These are phyloP conservation scores for Cystofilobasidium ferigula DNA, from an alignment of 768 basidiomycete genomes.

Conservation along the genomic window DNA sequence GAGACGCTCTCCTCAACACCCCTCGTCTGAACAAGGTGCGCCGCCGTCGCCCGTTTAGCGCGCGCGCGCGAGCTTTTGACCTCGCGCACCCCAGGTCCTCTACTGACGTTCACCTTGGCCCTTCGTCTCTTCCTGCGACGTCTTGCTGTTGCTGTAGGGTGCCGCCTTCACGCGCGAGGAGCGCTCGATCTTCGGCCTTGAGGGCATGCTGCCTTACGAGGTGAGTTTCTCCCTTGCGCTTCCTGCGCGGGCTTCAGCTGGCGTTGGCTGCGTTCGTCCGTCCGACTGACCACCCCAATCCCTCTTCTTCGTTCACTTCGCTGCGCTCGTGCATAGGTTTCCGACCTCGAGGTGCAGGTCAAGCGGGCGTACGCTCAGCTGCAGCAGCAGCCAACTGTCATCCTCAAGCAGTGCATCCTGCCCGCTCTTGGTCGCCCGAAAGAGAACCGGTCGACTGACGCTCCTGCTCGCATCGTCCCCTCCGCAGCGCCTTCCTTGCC, in stretches of 20 bases:
- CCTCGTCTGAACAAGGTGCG: conserved; percentile 57
- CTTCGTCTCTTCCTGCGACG: too few relatives aligned
- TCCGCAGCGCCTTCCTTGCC: conserved; percentile 27
- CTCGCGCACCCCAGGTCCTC: too few relatives aligned
- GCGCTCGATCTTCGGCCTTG: conserved; percentile 53
- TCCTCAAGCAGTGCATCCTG: conserved; percentile 27
- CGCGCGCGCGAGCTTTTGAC: neutral
- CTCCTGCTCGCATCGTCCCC: neutral
- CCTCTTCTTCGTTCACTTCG: too few relatives aligned
- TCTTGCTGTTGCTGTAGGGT: conserved; percentile 40
- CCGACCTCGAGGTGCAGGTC: conserved; percentile 45
- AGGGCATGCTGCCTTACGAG: conserved; percentile 41
- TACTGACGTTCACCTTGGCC: too few relatives aligned
- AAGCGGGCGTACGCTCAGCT: conserved; percentile 59
- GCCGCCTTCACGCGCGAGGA: conserved; percentile 62
- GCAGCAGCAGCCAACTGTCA: conserved; percentile 31
- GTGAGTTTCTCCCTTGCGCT: conserved; percentile 30
- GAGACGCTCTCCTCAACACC: conserved; percentile 52
- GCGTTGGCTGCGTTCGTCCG: too few relatives aligned
- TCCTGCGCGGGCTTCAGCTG: too few relatives aligned
- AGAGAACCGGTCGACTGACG: too few relatives aligned
- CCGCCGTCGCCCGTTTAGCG: neutral
- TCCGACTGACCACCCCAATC: too few relatives aligned
- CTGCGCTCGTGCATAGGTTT: too few relatives aligned
- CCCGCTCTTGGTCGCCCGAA: too few relatives aligned